These are phyloP conservation scores for Suillus brevipes DNA, from an alignment of 768 basidiomycete genomes.

Conservation along the genomic window DNA sequence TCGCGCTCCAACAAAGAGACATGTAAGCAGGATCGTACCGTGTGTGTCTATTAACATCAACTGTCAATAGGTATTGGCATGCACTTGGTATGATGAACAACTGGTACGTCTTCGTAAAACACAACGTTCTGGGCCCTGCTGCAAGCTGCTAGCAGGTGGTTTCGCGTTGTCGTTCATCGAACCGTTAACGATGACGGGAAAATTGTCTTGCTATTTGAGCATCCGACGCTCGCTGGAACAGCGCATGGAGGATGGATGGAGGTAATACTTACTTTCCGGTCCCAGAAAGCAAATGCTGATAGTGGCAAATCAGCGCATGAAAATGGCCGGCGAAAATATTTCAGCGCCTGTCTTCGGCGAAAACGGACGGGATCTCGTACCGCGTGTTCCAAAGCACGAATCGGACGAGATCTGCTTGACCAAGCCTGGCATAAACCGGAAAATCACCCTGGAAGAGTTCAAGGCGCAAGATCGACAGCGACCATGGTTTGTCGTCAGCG, in stretches of 20 bases:
- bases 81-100: conserved; percentile 66
- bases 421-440: conserved; percentile 43
- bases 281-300: not conserved
- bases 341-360: conserved; percentile 40
- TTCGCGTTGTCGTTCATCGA: conserved; percentile 49
- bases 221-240: conserved; percentile 54
- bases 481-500: conserved; percentile 56
- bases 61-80: conserved; percentile 41
- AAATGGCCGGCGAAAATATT: conserved; percentile 44
- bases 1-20: conserved; percentile 50
- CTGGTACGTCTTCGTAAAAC: conserved; percentile 20
- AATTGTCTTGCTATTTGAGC: conserved; percentile 48
- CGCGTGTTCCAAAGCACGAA: not conserved
- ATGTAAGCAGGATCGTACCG: conserved; percentile 38
- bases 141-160: conserved; percentile 44
- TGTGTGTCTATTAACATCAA: conserved; percentile 12
- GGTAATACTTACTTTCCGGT: conserved; percentile 16
- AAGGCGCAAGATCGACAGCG: conserved; percentile 35
- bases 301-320: conserved; percentile 37
- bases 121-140: not conserved
- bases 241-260: conserved; percentile 63
- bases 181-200: conserved; percentile 26
- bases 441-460: conserved; percentile 47
- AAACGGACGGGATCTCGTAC: not conserved
- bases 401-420: conserved; percentile 41